A percentile compares a stretch with the other conserved stretches of the same genome.
Evolutionary conservation across 371 early-diverging fungal genomes (phyloP).

Genomic region (Entomophthora muscae): DNA sequence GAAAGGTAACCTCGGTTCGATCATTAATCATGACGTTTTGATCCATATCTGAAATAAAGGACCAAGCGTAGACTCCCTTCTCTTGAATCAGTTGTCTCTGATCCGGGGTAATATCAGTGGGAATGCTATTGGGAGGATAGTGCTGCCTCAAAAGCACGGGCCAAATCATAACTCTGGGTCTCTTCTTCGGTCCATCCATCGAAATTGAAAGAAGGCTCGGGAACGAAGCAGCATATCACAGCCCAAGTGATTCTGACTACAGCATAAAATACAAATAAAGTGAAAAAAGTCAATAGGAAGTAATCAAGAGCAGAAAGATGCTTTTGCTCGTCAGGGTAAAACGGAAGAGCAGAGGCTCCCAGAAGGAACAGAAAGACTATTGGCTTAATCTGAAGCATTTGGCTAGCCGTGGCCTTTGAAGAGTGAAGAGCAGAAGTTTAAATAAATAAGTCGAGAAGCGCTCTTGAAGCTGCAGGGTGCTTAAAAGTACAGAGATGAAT

Average conservation of each 20-base stretch:
- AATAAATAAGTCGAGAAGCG: no score
- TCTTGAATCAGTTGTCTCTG: constrained; percentile 54
- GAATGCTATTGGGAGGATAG: constrained; percentile 40
- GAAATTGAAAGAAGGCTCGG: not conserved
- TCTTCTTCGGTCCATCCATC: constrained; percentile 8
- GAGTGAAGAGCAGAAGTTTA: no score
- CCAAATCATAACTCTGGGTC: not conserved
- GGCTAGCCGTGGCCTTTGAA: no score
- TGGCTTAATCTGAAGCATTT: no score
- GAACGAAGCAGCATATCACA: not conserved
- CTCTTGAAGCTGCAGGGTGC: no score
- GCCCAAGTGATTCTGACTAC: not conserved
- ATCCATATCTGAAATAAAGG: constrained; percentile 51
- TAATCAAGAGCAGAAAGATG: not conserved
- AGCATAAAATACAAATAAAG: not conserved
- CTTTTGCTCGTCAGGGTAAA: not conserved
- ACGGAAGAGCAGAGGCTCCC: not conserved
- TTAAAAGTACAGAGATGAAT: no score
- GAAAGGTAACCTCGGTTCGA: constrained; percentile 56
- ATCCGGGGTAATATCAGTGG: constrained; percentile 44
- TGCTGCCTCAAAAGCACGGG: constrained; percentile 23
- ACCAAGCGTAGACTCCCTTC: constrained; percentile 70
- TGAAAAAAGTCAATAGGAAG: not conserved
- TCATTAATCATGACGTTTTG: constrained; percentile 39
- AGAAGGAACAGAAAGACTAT: not conserved